Percentiles rank a stretch among this genome's conserved stretches.
Conservation (phyloP, 257 asterid species). For the Solanum peruvianum region DNA sequence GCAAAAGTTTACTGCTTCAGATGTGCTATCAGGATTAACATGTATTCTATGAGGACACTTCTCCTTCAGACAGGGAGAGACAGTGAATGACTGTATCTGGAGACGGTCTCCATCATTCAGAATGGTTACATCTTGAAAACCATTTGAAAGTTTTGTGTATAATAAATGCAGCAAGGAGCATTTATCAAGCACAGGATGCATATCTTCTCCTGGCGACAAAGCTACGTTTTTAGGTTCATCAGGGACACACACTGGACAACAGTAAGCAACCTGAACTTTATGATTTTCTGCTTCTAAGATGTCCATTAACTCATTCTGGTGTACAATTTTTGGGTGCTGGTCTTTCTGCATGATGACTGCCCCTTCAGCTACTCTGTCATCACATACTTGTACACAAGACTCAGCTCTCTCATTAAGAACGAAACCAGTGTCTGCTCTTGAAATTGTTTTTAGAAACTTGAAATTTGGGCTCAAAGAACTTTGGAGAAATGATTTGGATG, state of each 20-base stretch:
- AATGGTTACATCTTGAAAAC: constrained; percentile 17
- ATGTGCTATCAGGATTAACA: neutral
- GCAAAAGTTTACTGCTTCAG: constrained; percentile 23
- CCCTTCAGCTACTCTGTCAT: constrained; percentile 66
- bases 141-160: constrained; percentile 13
- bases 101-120: constrained; percentile 22
- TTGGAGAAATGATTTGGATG: constrained; percentile 43
- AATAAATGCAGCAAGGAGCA: constrained; percentile 20
- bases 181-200: constrained; percentile 3
- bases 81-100: constrained; percentile 36
- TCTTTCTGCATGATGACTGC: constrained; percentile 21
- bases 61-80: constrained; percentile 29
- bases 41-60: constrained; percentile 32
- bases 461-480: constrained; percentile 59
- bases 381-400: constrained; percentile 35
- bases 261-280: constrained; percentile 35
- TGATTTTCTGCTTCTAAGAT: constrained; percentile 24
- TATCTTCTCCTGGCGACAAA: neutral
- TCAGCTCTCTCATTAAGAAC: constrained; percentile 4
- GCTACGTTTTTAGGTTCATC: neutral
- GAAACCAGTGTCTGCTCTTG: constrained; percentile 4
- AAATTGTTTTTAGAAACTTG: constrained; percentile 30
- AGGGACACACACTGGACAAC: constrained; percentile 22
- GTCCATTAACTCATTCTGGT: constrained; percentile 30
- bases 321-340: constrained; percentile 26